Evolutionary conservation across 768 basidiomycete genomes (phyloP), one percentile per base, ranked within the genome.

Genomic region (Tubosaeta sp.): DNA sequence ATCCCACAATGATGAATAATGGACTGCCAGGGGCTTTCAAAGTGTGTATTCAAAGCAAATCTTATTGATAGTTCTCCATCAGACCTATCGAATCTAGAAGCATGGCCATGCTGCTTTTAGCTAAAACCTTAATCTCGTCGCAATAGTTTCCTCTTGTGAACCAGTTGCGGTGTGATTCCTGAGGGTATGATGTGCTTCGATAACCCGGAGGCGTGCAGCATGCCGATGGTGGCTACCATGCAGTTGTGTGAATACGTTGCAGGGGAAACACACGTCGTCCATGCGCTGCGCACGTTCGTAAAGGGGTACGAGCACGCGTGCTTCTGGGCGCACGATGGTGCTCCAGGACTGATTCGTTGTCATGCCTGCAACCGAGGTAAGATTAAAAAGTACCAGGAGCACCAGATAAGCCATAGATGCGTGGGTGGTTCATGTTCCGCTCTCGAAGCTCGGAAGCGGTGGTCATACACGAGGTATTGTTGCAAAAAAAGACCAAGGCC

Each of bases 91-190:
- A 50, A 59, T 57, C 49, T 51, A 48, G 60, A 63, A 63, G 57
- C 54, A 53, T 57, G 58, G 52, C 44, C 22, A 49, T 48, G 54
- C 60, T 52, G 39, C 54, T 43, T 62, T 63, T 63, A 63, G 63
- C 34, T 46, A 60, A 63, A 63, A 63, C 63, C 58, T 60, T 63
- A 63, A 63, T 50, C 25, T 63, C 54, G 53, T 53, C 36, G 39
- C 36, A 47, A 61, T 44, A 48, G 34, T 57, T 57, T 46, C 60
- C 55, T 48, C 47, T 38, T 65, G 39, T 29, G 57, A 60, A 44
- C 49, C 54, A 27, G 61, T 56, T 59, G 57, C 54, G n/a, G 47
- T 48, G 54, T 41, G 53, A 51, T 57, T 52, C 30, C n/a, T 36
- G 52, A 49, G 48, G 53, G 53, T 34, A 22, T 31, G 44, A 29